These are phyloP conservation scores for Thielaviopsis cerberus DNA, from an alignment of 2,329 filamentous ascomycete species.

Conservation along the genomic window DNA sequence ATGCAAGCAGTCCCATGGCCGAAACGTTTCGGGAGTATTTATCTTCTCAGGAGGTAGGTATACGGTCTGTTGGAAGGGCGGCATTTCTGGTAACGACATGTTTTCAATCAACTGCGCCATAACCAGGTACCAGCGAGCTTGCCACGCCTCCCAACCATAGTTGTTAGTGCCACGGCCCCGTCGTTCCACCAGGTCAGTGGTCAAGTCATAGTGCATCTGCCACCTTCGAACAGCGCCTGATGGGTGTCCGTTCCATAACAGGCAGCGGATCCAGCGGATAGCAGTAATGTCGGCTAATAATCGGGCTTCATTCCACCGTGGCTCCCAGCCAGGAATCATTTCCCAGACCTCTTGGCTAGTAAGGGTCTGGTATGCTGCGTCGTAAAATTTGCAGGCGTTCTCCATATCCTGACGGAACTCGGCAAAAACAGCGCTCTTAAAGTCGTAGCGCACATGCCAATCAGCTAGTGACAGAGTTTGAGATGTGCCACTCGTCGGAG, in stretches of 20 bases:
- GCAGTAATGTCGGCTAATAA: slow-evolving; percentile 65
- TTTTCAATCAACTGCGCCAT: slow-evolving; percentile 44
- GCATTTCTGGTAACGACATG: slow-evolving; percentile 31
- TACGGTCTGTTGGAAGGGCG: slow-evolving; percentile 24
- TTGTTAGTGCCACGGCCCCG: slow-evolving; percentile 70
- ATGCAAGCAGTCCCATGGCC: slow-evolving; percentile 46
- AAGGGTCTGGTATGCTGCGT: slow-evolving; percentile 68
- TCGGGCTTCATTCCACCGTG: slow-evolving; percentile 85
- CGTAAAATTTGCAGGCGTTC: slow-evolving; percentile 65
- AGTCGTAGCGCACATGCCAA: slow-evolving; percentile 89
- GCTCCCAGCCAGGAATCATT: slow-evolving; percentile 73
- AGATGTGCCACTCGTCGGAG: slow-evolving; percentile 67
- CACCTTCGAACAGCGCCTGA: slow-evolving; percentile 65
- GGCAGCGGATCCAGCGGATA: slow-evolving; percentile 62
- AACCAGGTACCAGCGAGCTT: slow-evolving; percentile 49
- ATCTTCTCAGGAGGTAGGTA: slow-evolving; percentile 41
- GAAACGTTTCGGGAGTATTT: slow-evolving; percentile 36
- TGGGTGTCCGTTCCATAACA: slow-evolving; percentile 64
- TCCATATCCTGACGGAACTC: slow-evolving; percentile 92
- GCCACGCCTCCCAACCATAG: slow-evolving; percentile 91
- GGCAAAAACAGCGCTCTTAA: slow-evolving; percentile 77
- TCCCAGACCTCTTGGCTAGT: slow-evolving; percentile 73
- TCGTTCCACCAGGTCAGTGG: slow-evolving; percentile 61
- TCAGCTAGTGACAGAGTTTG: slow-evolving; percentile 68
- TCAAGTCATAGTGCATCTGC: slow-evolving; percentile 55